Percentiles rank a stretch among this genome's conserved stretches.
Conservation (phyloP, 306 rosid genomes). For the Casuarina equisetifolia region DNA sequence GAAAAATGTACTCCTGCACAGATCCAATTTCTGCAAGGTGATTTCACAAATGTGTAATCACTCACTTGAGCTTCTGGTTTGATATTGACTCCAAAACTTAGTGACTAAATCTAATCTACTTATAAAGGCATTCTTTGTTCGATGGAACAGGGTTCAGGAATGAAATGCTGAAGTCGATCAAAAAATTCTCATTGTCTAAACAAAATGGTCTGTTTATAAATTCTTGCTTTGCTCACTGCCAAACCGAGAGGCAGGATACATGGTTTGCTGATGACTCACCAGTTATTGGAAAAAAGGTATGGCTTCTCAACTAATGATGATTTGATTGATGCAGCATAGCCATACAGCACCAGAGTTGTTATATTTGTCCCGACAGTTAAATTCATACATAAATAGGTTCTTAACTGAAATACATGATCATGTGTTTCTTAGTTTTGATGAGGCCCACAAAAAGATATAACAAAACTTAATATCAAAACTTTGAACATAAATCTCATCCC, state of each 20-base stretch:
- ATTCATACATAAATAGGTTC: not conserved
- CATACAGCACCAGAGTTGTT: not conserved
- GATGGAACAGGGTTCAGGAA: constrained; percentile 68
- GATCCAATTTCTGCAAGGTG: constrained; percentile 80
- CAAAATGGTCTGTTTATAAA: constrained; percentile 78
- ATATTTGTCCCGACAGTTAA: constrained; percentile 6
- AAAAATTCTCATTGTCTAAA: constrained; percentile 51
- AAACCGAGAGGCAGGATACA: constrained; percentile 88
- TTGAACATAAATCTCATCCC: not conserved
- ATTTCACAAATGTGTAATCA: constrained; percentile 1
- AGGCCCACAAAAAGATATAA: not conserved
- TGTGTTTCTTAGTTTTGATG: not conserved
- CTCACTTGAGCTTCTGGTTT: constrained; percentile 1
- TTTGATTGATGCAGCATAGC: not conserved
- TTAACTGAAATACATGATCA: not conserved
- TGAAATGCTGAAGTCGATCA: constrained; percentile 65
- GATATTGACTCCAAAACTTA: not conserved
- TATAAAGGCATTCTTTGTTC: constrained; percentile 7
- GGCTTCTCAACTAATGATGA: constrained; percentile 3
- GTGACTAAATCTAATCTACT: constrained; percentile 3
- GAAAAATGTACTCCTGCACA: constrained; percentile 65
- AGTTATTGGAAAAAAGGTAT: constrained; percentile 64
- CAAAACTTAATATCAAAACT: not conserved
- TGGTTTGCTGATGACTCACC: constrained; percentile 93
- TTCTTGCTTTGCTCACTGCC: constrained; percentile 95